These are phyloP conservation scores for Apiospora marii DNA, from an alignment of 2,329 filamentous ascomycete genomes.

Conservation along the genomic window DNA sequence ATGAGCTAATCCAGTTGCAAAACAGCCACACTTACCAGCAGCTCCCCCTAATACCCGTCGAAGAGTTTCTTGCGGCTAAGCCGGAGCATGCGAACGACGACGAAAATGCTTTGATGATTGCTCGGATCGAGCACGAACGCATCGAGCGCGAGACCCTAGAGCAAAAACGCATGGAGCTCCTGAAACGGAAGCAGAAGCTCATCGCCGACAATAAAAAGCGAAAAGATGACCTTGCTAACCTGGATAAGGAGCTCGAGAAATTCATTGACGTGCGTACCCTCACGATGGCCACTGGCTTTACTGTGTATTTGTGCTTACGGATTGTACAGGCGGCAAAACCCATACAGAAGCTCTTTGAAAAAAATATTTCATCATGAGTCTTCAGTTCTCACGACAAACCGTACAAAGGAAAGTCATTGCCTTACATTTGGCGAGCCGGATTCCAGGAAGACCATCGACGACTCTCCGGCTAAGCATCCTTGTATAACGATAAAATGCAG, in stretches of 20 bases:
- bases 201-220: slow-evolving; percentile 84
- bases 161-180: slow-evolving; percentile 78
- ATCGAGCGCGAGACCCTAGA: slow-evolving; percentile 85
- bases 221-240: slow-evolving; percentile 88
- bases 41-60: slow-evolving; percentile 82
- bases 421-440: not conserved
- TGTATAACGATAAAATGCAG: not conserved
- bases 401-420: not conserved
- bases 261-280: slow-evolving; percentile 81
- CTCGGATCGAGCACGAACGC: slow-evolving; percentile 90
- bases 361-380: slow-evolving; percentile 47
- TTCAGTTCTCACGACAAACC: not conserved
- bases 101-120: slow-evolving; percentile 86
- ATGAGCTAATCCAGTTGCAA: slow-evolving; percentile 34
- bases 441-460: not conserved
- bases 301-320: not conserved
- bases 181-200: slow-evolving; percentile 71
- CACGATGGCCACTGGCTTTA: slow-evolving; percentile 25
- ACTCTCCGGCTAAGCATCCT: not conserved
- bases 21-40: slow-evolving; percentile 84
- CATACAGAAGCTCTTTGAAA: slow-evolving; percentile 86
- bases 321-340: slow-evolving; percentile 77
- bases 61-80: slow-evolving; percentile 80
- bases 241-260: slow-evolving; percentile 92
- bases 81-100: slow-evolving; percentile 77